phyloP scores from a whole-genome alignment of 108 stramenopile genomes.

The Tribonema minus region DNA sequence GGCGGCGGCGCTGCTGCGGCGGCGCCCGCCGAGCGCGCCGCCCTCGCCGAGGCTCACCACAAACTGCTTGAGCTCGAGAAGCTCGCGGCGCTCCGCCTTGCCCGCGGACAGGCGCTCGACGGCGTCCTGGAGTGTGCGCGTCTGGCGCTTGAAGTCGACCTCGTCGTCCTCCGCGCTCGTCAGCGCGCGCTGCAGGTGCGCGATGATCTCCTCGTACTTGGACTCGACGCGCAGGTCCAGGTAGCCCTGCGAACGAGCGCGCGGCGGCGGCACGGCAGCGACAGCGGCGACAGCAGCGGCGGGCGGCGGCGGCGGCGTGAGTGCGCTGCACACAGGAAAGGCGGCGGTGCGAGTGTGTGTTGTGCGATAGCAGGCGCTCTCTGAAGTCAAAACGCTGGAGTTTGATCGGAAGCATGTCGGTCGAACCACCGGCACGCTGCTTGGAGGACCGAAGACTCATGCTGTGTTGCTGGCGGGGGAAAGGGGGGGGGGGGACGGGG shows the following conservation, averaged over 20 bases:
- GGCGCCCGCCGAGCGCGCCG: not conserved
- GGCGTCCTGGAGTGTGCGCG: slow-evolving; percentile 15
- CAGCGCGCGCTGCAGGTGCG: slow-evolving; percentile 44
- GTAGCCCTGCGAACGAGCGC: not conserved
- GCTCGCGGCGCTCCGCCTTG: slow-evolving; percentile 40
- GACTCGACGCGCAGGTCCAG: slow-evolving; percentile 43
- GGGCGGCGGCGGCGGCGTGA: too few species aligned
- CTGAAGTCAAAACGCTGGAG: too few species aligned
- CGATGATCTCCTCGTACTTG: slow-evolving; percentile 48
- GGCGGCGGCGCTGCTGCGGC: not conserved
- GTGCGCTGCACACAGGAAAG: too few species aligned
- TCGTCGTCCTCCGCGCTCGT: slow-evolving; percentile 44
- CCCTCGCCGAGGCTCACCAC: slow-evolving; percentile 20
- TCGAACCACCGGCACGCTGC: too few species aligned
- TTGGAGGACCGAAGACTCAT: too few species aligned
- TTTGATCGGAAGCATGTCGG: too few species aligned
- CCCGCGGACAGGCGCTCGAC: slow-evolving; percentile 27
- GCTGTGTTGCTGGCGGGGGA: too few species aligned
- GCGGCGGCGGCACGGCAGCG: too few species aligned
- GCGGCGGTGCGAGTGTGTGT: too few species aligned
- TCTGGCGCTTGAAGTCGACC: slow-evolving; percentile 44
- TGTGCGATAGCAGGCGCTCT: too few species aligned
- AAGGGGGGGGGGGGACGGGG: too few species aligned
- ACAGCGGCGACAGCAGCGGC: too few species aligned
- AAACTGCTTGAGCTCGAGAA: slow-evolving; percentile 31